Base-by-base conservation (phyloP, 768 basidiomycete genomes). In the Lentinula aciculospora region DNA sequence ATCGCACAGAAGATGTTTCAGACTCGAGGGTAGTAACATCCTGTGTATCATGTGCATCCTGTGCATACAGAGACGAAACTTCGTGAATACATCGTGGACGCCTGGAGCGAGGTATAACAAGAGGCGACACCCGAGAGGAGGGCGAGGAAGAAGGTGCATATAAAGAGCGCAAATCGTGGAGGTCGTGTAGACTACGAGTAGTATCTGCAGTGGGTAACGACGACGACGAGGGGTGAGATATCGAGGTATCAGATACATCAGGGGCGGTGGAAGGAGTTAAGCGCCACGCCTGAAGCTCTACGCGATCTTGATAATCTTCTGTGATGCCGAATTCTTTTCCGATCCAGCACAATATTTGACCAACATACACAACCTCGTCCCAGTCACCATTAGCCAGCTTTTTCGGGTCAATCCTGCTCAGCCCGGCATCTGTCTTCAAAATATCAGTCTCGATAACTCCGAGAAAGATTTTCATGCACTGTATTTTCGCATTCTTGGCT, bases 381-480 rank as follows among this genome's bases (percentile, higher is more conserved):
- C 80, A 79, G 51, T 78, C 81, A 0, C 89, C 88, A 2, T 74
- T 69, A 0, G 87, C 89, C 3, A 92, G 77, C 32, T 74, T 72
- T 28, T 81, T 71, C 1, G 88, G 88, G 59, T 92, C 88, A 34
- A 91, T 68, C 32, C 77, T 74, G 59, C 80, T 81, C 8, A 91
- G 73, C 0, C 87, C 88, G 4, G 90, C 79, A 59, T 88, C 83
- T 51, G 70, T 69, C 31, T 68, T 64, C 13, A 91, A 65, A 34
- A 90, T 69, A 60, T 91, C 88, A 29, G 73, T 78, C 60, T 88
- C 85, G 5, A 92, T 74, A 5, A 89, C 80, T 1, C 89, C 89
- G 6, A 92, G 75, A 56, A 92, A 86, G 3, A 91, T 74, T 63
- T 91, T 89, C 76, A 87, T 85, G 31, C 80, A 81, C 47, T 86